These are phyloP conservation scores for Lasiosphaeria ovina DNA, from an alignment of 495 filamentous ascomycete genomes.

Conservation along the genomic window DNA sequence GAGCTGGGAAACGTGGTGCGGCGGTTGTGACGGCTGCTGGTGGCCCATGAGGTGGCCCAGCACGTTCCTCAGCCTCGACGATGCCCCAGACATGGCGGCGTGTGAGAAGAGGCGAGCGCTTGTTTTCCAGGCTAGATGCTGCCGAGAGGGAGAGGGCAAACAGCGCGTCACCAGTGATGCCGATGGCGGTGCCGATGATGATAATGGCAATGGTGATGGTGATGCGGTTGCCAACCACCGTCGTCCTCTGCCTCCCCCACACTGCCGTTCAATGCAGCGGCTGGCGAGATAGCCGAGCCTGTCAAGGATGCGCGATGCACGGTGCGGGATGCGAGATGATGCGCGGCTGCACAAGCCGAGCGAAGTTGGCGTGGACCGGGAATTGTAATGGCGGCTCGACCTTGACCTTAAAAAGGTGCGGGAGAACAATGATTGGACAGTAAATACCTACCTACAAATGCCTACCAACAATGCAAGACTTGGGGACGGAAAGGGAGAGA, in stretches of 20 bases:
- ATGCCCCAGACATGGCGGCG: constrained; percentile 43
- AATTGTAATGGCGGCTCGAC: background rate
- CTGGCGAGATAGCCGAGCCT: background rate
- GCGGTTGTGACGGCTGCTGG: constrained; percentile 27
- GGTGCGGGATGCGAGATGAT: background rate
- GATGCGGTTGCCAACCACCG: background rate
- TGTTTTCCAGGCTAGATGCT: background rate
- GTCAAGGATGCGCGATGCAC: background rate
- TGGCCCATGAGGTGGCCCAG: constrained; percentile 57
- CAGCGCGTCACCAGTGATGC: constrained; percentile 1
- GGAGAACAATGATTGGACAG: too few species aligned
- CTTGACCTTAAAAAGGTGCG: too few species aligned
- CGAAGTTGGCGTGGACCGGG: background rate
- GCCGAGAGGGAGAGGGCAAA: background rate
- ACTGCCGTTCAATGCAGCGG: background rate
- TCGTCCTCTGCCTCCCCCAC: background rate
- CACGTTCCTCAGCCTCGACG: constrained; percentile 53
- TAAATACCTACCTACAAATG: too few species aligned
- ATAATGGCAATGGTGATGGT: background rate
- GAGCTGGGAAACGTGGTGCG: constrained; percentile 73
- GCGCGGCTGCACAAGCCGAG: background rate
- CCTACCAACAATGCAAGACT: too few species aligned
- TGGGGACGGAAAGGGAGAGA: background rate
- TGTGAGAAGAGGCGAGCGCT: background rate
- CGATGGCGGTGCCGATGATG: background rate